Percentiles rank a stretch among this genome's conserved stretches.
Evolutionary conservation across 1,139 yeast genomes (phyloP).

Genomic region (Geotrichum bryndzae): DNA sequence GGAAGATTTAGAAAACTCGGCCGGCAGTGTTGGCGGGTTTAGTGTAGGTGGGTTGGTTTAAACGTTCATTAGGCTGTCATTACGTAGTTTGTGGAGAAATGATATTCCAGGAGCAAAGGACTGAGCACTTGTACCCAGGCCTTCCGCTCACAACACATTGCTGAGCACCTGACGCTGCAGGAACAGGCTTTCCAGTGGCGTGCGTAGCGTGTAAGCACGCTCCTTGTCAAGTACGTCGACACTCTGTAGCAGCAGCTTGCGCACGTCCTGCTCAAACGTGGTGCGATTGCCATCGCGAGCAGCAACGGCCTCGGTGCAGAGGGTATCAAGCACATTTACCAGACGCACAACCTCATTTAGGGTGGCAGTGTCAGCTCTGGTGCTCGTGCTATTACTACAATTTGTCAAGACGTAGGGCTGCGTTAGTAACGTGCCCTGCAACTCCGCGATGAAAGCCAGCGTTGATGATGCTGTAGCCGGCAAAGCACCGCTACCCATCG

Average conservation of each 20-base stretch:
- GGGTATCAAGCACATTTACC: background rate
- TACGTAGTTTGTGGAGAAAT: background rate
- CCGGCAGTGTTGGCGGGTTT: background rate
- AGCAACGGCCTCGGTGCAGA: background rate
- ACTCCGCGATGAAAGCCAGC: background rate
- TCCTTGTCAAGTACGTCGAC: conserved; percentile 25
- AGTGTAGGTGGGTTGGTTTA: background rate
- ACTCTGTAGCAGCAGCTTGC: conserved; percentile 25
- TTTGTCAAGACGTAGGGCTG: background rate
- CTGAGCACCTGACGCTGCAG: background rate
- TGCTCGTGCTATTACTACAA: no score
- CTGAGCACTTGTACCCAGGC: background rate
- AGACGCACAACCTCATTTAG: background rate
- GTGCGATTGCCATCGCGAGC: conserved; percentile 7
- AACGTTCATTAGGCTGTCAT: background rate
- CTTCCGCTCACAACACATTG: background rate
- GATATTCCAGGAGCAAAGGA: background rate
- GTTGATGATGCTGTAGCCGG: background rate
- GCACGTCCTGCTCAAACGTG: conserved; percentile 23
- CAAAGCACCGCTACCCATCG: background rate
- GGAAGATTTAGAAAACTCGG: background rate
- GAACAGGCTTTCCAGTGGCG: conserved; percentile 21
- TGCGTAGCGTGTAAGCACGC: conserved; percentile 22
- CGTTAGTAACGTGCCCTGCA: background rate
- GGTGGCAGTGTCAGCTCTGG: background rate